Evolutionary conservation across 2,329 filamentous ascomycete species (phyloP).

Genomic region (Penicillium sp.): DNA sequence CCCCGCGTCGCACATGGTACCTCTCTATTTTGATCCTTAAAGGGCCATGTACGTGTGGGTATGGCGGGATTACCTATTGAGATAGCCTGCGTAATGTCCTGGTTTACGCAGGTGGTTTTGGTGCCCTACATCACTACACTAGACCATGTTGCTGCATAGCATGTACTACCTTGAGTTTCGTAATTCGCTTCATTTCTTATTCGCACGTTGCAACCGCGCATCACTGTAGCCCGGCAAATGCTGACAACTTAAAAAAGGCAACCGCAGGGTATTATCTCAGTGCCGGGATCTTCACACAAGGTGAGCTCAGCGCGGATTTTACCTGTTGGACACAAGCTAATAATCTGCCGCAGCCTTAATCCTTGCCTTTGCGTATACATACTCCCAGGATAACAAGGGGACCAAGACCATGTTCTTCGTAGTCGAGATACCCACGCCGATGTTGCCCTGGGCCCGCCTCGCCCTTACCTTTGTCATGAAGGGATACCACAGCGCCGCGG

Average conservation of each 20-base stretch:
- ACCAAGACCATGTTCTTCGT: slow-evolving; percentile 79
- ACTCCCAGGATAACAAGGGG: slow-evolving; percentile 82
- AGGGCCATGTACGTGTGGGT: slow-evolving; percentile 69
- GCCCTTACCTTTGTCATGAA: slow-evolving; percentile 72
- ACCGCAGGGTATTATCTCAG: slow-evolving; percentile 46
- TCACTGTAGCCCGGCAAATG: slow-evolving; percentile 29
- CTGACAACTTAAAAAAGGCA: slow-evolving; percentile 46
- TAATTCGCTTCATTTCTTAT: slow-evolving; percentile 18
- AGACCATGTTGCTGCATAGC: slow-evolving; percentile 12
- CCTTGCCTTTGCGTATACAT: slow-evolving; percentile 82
- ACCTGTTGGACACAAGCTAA: slow-evolving; percentile 29
- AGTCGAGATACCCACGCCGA: slow-evolving; percentile 79
- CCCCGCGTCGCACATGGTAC: slow-evolving; percentile 65
- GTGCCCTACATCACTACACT: slow-evolving; percentile 64
- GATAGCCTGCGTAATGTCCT: slow-evolving; percentile 62
- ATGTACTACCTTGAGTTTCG: slow-evolving; percentile 26
- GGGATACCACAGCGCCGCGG: slow-evolving; percentile 61
- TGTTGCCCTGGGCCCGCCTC: slow-evolving; percentile 81
- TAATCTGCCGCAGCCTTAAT: slow-evolving; percentile 68
- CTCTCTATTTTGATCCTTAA: slow-evolving; percentile 63
- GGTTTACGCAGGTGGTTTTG: slow-evolving; percentile 66
- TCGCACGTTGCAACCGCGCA: slow-evolving; percentile 2
- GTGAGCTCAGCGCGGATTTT: slow-evolving; percentile 32
- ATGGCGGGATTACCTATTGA: slow-evolving; percentile 77
- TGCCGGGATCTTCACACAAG: slow-evolving; percentile 41